Evolutionary conservation across 2,329 filamentous ascomycete genomes (phyloP), one percentile per base, ranked within the genome.

Genomic region (Aspergillus eucalypticola): DNA sequence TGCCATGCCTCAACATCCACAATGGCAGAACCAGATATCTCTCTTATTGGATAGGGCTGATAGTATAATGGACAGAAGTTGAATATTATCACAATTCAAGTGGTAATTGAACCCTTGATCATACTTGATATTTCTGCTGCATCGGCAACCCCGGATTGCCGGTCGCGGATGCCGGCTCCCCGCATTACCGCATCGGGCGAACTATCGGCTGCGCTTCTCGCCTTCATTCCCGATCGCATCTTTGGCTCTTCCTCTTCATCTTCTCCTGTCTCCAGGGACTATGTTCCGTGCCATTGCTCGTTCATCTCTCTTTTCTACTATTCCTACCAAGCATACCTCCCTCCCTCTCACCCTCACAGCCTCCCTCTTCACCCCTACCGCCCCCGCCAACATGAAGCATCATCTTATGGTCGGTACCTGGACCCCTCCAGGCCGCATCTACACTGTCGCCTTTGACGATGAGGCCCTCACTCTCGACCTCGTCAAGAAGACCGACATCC

Each of bases 321-420:
- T 27, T 27, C 25, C 25, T 27, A 7, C 25, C 25, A 10, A 21
- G 3, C 4, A 10, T 3, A 1, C 13, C 1, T 1, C n/a, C 27
- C 23, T 15, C 15, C 3, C 25, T 27, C 17, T 17, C 25, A 13
- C 8, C 5, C 46, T 8, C 11, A 17, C 38, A 15, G 51, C 51
- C n/a, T 44, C 53, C 39, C 23, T 42, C 25, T 46, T 55, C 29
- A 55, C 53, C 4, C 25, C 53, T 8, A 44, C 53, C 41, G 25
- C 53, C 17, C 17, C 55, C 57, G 29, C 60, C 64, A 84, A 75
- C 62, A 94, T 94, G 89, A 88, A 90, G 73, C 92, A 96, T 76
- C 91, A 96, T 80, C 83, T 96, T 73, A 95, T 96, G 90, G 87
- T 94, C 71, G 92, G 92, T 64, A 96, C 92, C 58, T 96, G 92